phyloP scores from a whole-genome alignment of 1,284 basidiomycete genomes.

The Chalciporus sp. region DNA sequence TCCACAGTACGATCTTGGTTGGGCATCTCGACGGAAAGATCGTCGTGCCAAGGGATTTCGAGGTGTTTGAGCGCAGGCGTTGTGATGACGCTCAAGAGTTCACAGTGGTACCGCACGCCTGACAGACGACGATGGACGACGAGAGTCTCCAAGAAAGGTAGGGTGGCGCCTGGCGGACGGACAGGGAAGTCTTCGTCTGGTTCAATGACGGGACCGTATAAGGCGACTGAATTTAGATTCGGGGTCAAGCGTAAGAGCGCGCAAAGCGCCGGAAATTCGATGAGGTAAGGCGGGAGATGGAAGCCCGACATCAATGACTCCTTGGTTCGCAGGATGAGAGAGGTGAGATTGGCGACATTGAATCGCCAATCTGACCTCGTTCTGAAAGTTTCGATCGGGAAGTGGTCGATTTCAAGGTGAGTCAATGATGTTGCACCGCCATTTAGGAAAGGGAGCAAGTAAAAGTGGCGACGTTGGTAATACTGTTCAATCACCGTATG shows the following conservation, averaged over 20 bases:
- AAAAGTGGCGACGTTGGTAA: conserved; percentile 10
- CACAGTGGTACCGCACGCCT: conserved; percentile 20
- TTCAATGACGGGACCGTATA: conserved; percentile 25
- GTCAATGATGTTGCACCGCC: conserved; percentile 14
- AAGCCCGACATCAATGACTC: conserved; percentile 7
- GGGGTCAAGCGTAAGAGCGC: conserved; percentile 15
- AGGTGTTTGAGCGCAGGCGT: conserved; percentile 19
- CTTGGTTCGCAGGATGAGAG: conserved; percentile 16
- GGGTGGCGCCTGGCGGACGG: conserved; percentile 1
- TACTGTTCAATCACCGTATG: conserved; percentile 7
- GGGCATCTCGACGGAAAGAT: conserved; percentile 12
- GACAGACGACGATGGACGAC: conserved; percentile 21
- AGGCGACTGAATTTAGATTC: conserved; percentile 11
- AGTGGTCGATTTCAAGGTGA: conserved; percentile 20
- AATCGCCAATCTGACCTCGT: conserved; percentile 12
- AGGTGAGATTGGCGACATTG: conserved; percentile 11
- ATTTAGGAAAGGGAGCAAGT: conserved; percentile 17
- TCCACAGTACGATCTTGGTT: conserved; percentile 3
- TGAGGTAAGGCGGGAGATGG: conserved; percentile 17
- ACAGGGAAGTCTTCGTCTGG: conserved; percentile 13
- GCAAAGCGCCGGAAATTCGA: conserved; percentile 17
- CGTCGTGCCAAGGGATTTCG: conserved; percentile 27
- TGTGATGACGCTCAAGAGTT: conserved; percentile 16
- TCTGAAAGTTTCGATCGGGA: conserved; percentile 19
- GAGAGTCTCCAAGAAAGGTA: conserved; percentile 15